Base-by-base conservation (phyloP, 2,329 filamentous ascomycete genomes). In the Cladosporium velox region DNA sequence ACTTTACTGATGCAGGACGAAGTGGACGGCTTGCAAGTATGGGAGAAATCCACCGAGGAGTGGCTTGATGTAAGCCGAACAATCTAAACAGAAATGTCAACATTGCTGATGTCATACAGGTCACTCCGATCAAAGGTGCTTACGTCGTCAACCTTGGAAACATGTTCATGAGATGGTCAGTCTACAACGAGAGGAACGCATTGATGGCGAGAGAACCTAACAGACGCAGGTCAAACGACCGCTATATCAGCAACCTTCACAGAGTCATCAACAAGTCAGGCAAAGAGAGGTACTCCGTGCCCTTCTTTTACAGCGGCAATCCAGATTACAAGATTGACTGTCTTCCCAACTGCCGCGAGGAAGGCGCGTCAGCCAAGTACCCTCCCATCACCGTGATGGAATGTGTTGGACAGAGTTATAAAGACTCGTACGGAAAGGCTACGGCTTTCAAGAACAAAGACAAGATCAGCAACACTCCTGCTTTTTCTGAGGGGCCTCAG, bases 251-350 rank as follows among this genome's bases (percentile, higher is more conserved):
- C 70, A 85, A 81, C 59, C 73, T 85, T 4, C 86, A 88, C 71
- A 78, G 85, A 8, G 85, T 87, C 30, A 82, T 87, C 68, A 87
- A 87, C 76, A 78, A 78, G 52, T 81, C 80, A 2, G 78, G 77
- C 1, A 76, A 75, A 11, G 82, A 86, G 71, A 79, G 86, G 44
- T 87, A 86, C 71, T 85, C 82, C 7, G 77, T 87, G n/a, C 84
- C 85, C 0, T 82, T 87, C 61, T 87, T 87, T 73, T 82, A 86
- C 65, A 82, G 83, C 64, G 84, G 84, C 4, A 85, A 86, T 73
- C 76, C 83, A 6, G 82, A 85, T 49, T 76, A 70, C 41, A 52
- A 59, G 18, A 68, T 70, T 18, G 63, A 68, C 41, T 65, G 62
- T 24, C 54, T 65, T 38, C 62, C 62, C 14, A 65, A 65, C 21